These are phyloP conservation scores for Trapa incisa DNA, from an alignment of 345 rosid species.

Conservation along the genomic window DNA sequence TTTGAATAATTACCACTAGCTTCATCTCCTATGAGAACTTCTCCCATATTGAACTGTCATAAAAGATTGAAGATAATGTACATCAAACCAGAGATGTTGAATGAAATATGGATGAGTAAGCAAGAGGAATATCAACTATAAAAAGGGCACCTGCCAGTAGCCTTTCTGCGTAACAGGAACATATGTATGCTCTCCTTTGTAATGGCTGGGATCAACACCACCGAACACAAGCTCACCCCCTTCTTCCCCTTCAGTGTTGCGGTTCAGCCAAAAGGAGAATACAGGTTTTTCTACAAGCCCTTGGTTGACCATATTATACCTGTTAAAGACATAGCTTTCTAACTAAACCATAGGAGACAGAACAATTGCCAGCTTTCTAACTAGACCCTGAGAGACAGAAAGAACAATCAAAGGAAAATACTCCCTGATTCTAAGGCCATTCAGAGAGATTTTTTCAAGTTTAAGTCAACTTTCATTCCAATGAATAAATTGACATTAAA, in stretches of 20 bases:
- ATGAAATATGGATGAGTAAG: neutral
- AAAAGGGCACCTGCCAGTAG: constrained; percentile 56
- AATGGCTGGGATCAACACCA: constrained; percentile 54
- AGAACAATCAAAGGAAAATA: neutral
- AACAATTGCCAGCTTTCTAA: too few relatives aligned
- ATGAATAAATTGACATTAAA: neutral
- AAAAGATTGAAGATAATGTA: neutral
- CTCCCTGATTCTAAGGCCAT: neutral
- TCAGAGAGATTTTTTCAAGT: neutral
- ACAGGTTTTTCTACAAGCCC: constrained; percentile 46
- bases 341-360: neutral
- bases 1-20: constrained; percentile 31
- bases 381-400: neutral
- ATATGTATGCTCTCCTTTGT: constrained; percentile 52
- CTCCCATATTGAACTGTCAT: constrained; percentile 58
- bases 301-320: constrained; percentile 71
- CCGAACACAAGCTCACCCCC: constrained; percentile 73
- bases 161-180: constrained; percentile 53
- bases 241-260: constrained; percentile 46
- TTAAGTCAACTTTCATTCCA: neutral
- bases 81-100: neutral
- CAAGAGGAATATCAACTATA: neutral
- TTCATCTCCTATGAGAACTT: constrained; percentile 42
- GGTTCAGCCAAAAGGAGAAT: constrained; percentile 75
- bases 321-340: constrained; percentile 5